phyloP scores from a whole-genome alignment of 208 protist genomes.

The Leptomonas pyrrhocoris region DNA sequence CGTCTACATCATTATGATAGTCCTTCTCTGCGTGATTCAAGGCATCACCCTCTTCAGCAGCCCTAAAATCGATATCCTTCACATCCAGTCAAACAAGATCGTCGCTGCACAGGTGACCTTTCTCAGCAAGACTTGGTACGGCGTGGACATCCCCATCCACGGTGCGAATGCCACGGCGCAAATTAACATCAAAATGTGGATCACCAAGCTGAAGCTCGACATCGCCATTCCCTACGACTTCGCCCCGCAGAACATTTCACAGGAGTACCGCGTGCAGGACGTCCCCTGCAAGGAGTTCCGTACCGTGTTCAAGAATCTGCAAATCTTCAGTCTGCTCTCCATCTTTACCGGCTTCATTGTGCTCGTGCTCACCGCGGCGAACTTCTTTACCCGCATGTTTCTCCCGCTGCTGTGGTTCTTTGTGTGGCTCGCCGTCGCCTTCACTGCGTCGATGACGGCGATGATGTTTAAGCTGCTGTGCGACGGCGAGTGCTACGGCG shows the following conservation, averaged over 20 bases:
- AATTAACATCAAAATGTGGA: constrained; percentile 37
- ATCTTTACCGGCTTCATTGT: constrained; percentile 47
- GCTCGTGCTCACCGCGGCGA: constrained; percentile 39
- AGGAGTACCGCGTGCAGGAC: constrained; percentile 53
- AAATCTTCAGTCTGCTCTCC: constrained; percentile 47
- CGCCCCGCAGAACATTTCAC: constrained; percentile 30
- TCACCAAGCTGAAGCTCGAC: constrained; percentile 23
- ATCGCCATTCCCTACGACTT: constrained; percentile 43
- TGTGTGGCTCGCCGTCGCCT: constrained; percentile 39
- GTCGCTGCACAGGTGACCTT: constrained; percentile 8
- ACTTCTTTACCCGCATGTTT: constrained; percentile 56
- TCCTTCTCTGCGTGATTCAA: constrained; percentile 39
- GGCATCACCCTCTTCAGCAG: constrained; percentile 34
- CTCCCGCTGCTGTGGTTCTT: constrained; percentile 55
- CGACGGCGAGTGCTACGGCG: constrained; percentile 42
- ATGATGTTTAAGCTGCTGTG: constrained; percentile 42
- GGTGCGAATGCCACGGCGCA: constrained; percentile 42
- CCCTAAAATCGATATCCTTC: constrained; percentile 30
- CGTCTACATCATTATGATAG: constrained; percentile 33
- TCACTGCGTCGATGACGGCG: constrained; percentile 27
- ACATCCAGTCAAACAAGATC: constrained; percentile 38
- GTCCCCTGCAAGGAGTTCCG: constrained; percentile 54
- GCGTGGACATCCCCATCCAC: constrained; percentile 29
- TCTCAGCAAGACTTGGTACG: constrained; percentile 12
- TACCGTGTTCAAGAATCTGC: constrained; percentile 33